Evolutionary conservation across 768 basidiomycete species (phyloP).

Genomic region (Exidia glandulosa): DNA sequence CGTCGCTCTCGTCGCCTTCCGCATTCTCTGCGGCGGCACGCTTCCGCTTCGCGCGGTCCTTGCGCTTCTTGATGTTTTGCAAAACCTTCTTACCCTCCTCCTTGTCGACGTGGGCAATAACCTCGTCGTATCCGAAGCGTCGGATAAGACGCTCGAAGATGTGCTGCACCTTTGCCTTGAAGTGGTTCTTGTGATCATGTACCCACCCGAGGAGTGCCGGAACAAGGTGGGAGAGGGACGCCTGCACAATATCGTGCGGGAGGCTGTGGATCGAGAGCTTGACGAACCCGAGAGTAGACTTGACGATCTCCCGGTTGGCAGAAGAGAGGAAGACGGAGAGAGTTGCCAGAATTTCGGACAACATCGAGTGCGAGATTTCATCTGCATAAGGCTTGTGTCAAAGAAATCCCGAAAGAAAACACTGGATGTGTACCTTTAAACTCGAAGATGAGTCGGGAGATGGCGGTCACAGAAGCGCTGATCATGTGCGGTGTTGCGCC

Average conservation of each 20-base stretch:
- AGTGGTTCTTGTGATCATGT: conserved; percentile 97
- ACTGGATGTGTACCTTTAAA: conserved; percentile 65
- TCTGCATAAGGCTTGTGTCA: conserved; percentile 47
- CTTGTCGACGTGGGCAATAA: conserved; percentile 47
- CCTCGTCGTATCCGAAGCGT: conserved; percentile 78
- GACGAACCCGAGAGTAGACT: conserved; percentile 88
- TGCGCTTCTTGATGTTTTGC: conserved; percentile 89
- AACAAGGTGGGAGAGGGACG: conserved; percentile 67
- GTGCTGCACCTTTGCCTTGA: conserved; percentile 93
- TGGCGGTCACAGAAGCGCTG: conserved; percentile 88
- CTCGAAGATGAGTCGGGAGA: conserved; percentile 90
- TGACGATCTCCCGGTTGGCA: conserved; percentile 94
- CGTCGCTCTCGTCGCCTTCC: conserved; percentile 43
- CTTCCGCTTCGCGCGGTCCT: conserved; percentile 86
- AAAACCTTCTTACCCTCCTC: conserved; percentile 70
- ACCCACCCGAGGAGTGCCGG: conserved; percentile 84
- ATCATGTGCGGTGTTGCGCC: conserved; percentile 96
- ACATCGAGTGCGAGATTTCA: conserved; percentile 56
- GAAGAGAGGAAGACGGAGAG: conserved; percentile 85
- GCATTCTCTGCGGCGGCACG: conserved; percentile 49
- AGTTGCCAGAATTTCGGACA: conserved; percentile 75
- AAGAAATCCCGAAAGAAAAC: not conserved
- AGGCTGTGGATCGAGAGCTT: conserved; percentile 89
- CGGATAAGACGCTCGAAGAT: conserved; percentile 94
- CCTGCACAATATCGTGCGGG: conserved; percentile 56